Evolutionary conservation across 2,329 filamentous ascomycete genomes (phyloP).

Genomic region (Sclerotinia minor): DNA sequence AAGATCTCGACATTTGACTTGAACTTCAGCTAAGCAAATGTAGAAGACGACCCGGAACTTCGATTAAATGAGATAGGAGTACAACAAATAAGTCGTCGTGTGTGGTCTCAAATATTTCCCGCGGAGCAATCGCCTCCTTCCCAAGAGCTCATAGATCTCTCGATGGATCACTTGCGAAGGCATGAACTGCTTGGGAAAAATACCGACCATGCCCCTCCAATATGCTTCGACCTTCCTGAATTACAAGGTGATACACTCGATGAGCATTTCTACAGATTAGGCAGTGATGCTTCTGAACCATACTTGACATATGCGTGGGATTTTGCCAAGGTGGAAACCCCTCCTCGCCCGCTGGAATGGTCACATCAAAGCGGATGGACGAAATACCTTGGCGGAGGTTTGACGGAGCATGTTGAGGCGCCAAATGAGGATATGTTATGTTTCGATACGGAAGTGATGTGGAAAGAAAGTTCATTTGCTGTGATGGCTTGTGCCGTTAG

Average conservation of each 20-base stretch:
- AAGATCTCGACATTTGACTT: neutral
- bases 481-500: constrained; percentile 96
- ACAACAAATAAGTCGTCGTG: constrained; percentile 83
- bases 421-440: constrained; percentile 81
- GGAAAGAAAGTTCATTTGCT: constrained; percentile 86
- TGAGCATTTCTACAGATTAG: constrained; percentile 90
- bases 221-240: constrained; percentile 81
- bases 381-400: constrained; percentile 78
- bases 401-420: constrained; percentile 68
- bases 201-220: constrained; percentile 70
- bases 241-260: constrained; percentile 81
- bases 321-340: constrained; percentile 64
- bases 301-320: constrained; percentile 73
- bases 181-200: constrained; percentile 92
- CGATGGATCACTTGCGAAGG: constrained; percentile 76
- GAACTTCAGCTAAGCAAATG: constrained; percentile 26
- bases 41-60: constrained; percentile 52
- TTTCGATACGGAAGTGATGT: constrained; percentile 97
- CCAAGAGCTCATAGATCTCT: constrained; percentile 72
- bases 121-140: constrained; percentile 57
- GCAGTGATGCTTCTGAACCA: constrained; percentile 82
- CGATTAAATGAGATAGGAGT: constrained; percentile 92
- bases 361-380: constrained; percentile 84
- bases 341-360: constrained; percentile 70
- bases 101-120: constrained; percentile 82